Conservation (phyloP, 805 yeast genomes). For the Osmozyma mogii region DNA sequence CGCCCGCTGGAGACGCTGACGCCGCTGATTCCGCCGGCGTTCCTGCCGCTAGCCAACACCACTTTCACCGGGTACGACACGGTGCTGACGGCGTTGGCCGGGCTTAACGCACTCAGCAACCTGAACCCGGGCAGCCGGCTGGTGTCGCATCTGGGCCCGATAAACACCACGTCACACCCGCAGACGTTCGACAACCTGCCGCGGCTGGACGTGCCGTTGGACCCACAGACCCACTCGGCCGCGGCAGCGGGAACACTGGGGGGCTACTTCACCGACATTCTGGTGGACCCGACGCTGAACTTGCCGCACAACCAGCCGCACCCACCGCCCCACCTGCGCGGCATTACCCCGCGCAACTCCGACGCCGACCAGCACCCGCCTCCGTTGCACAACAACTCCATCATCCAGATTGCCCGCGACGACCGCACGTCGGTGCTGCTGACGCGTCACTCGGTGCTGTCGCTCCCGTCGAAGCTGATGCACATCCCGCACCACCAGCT, state of each 20-base stretch:
- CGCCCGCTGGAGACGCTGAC: slow-evolving; percentile 7
- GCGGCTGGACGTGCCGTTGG: slow-evolving; percentile 20
- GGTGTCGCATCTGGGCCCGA: slow-evolving; percentile 5
- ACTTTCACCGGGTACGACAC: slow-evolving; percentile 35
- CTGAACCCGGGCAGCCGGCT: not conserved
- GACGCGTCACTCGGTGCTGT: slow-evolving; percentile 31
- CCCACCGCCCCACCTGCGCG: slow-evolving; percentile 15
- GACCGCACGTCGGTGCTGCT: slow-evolving; percentile 29
- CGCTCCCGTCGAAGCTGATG: slow-evolving; percentile 38
- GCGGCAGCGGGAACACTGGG: slow-evolving; percentile 26
- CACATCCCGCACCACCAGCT: slow-evolving; percentile 40
- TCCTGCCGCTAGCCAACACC: slow-evolving; percentile 27
- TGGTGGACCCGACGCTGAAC: slow-evolving; percentile 39
- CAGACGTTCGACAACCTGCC: slow-evolving; percentile 20
- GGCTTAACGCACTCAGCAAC: slow-evolving; percentile 28
- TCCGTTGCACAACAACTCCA: slow-evolving; percentile 28
- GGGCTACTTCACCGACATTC: slow-evolving; percentile 37
- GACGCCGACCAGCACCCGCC: slow-evolving; percentile 9
- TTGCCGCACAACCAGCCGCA: slow-evolving; percentile 35
- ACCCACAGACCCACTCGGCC: slow-evolving; percentile 23
- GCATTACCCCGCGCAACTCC: slow-evolving; percentile 11
- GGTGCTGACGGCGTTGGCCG: slow-evolving; percentile 36
- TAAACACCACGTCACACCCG: slow-evolving; percentile 13
- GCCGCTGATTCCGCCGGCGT: slow-evolving; percentile 21
- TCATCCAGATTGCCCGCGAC: slow-evolving; percentile 34